Percentiles rank a stretch among this genome's conserved stretches.
Conservation (phyloP, 129 eudicot genomes). For the Helianthus tuberosus region DNA sequence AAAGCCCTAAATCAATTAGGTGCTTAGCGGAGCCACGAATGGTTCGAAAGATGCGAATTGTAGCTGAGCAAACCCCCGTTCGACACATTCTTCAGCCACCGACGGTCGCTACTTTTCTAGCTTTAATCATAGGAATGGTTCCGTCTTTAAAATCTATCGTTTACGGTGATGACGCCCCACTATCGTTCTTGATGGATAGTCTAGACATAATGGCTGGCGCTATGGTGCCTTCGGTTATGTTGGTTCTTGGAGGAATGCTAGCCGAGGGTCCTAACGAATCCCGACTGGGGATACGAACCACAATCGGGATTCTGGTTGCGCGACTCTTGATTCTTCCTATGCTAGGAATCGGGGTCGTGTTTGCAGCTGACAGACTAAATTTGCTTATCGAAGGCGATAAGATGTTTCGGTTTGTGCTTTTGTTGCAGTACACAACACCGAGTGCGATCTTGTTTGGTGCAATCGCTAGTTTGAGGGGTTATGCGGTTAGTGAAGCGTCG, state of each 20-base stretch:
- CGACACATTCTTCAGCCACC: conserved; percentile 77
- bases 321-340: conserved; percentile 75
- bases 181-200: conserved; percentile 69
- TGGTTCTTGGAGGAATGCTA: conserved; percentile 89
- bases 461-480: conserved; percentile 89
- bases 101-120: conserved; percentile 67
- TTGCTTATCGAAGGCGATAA: conserved; percentile 59
- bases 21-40: conserved; percentile 81
- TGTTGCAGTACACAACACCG: conserved; percentile 86
- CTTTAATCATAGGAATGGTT: conserved; percentile 69
- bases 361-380: conserved; percentile 52
- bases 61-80: conserved; percentile 81
- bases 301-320: conserved; percentile 66
- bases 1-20: conserved; percentile 62
- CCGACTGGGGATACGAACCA: conserved; percentile 69
- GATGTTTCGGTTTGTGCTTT: conserved; percentile 81
- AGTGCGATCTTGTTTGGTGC: conserved; percentile 94
- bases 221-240: conserved; percentile 88
- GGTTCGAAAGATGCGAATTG: conserved; percentile 72
- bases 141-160: conserved; percentile 66
- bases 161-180: conserved; percentile 69
- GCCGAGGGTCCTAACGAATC: conserved; percentile 82
- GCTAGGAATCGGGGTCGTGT: conserved; percentile 70
- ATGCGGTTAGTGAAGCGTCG: conserved; percentile 88
- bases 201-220: conserved; percentile 75